Percentiles rank a stretch among this genome's conserved stretches.
Evolutionary conservation across 768 basidiomycete genomes (phyloP).

Genomic region (Heimioporus sp.): DNA sequence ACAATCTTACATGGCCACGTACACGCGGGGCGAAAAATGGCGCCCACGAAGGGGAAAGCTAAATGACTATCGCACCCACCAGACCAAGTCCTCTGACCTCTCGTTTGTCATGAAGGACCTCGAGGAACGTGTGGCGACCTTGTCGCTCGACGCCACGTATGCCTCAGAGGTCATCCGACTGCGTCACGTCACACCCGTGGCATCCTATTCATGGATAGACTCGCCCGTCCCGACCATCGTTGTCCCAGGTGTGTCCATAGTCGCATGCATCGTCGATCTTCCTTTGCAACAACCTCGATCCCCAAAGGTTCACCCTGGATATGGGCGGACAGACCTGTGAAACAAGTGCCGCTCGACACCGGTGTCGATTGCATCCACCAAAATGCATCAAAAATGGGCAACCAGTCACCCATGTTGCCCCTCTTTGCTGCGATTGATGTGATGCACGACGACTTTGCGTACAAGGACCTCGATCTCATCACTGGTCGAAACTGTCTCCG

Average conservation of each 20-base stretch:
- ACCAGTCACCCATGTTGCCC: conserved; percentile 46
- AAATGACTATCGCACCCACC: too few relatives aligned
- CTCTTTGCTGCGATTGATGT: conserved; percentile 58
- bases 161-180: conserved; percentile 30
- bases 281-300: not conserved
- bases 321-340: conserved; percentile 54
- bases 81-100: too few relatives aligned
- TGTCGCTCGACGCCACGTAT: conserved; percentile 10
- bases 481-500: conserved; percentile 67
- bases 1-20: too few relatives aligned
- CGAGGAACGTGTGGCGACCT: conserved; percentile 14
- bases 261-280: not conserved
- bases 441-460: conserved; percentile 25
- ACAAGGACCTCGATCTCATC: conserved; percentile 42
- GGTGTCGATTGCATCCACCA: conserved; percentile 55
- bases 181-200: conserved; percentile 40
- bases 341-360: conserved; percentile 51
- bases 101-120: too few relatives aligned
- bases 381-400: conserved; percentile 45
- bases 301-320: conserved; percentile 54
- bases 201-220: conserved; percentile 56
- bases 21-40: too few relatives aligned
- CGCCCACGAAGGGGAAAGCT: too few relatives aligned
- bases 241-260: conserved; percentile 42
- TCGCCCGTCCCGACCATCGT: conserved; percentile 45